Percentiles rank a stretch among this genome's conserved stretches.
phyloP scores from a whole-genome alignment of 805 yeast species.

The Myxozyma mucilagina region DNA sequence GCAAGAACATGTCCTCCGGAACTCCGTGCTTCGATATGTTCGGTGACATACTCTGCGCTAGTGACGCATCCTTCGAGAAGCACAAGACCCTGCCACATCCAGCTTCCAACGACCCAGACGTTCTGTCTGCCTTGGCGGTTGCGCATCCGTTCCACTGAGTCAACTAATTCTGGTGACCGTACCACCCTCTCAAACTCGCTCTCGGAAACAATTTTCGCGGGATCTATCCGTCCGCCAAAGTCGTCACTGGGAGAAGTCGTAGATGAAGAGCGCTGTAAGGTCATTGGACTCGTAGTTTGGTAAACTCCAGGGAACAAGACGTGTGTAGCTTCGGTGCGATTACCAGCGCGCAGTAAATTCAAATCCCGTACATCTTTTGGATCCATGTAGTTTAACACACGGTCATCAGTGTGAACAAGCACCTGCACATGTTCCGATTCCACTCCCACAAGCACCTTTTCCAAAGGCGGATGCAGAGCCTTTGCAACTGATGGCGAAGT shows the following conservation, averaged over 20 bases:
- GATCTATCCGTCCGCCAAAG: conserved; percentile 21
- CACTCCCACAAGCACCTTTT: conserved; percentile 3
- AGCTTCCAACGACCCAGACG: conserved; percentile 27
- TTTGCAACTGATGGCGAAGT: conserved; percentile 14
- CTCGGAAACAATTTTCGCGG: conserved; percentile 11
- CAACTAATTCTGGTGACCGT: conserved; percentile 15
- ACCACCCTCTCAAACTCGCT: conserved; percentile 26
- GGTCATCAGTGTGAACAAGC: conserved; percentile 25
- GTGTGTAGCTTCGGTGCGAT: conserved; percentile 22
- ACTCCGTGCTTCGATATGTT: conserved; percentile 12
- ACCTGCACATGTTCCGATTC: conserved; percentile 17
- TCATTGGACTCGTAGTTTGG: conserved; percentile 23
- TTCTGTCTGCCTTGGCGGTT: conserved; percentile 24
- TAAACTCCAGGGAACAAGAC: conserved; percentile 24
- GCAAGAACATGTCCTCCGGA: not conserved
- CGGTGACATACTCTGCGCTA: conserved; percentile 18
- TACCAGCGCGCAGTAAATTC: conserved; percentile 12
- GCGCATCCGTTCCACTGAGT: conserved; percentile 20
- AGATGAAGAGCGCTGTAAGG: not conserved
- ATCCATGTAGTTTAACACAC: conserved; percentile 16
- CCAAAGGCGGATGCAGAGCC: conserved; percentile 11
- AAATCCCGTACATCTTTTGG: conserved; percentile 21
- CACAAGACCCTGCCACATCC: conserved; percentile 31
- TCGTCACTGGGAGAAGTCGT: conserved; percentile 8
- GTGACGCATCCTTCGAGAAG: conserved; percentile 28